Evolutionary conservation across 2,329 filamentous ascomycete species (phyloP), one percentile per base, ranked within the genome.

Genomic region (Hypomyces perniciosus): DNA sequence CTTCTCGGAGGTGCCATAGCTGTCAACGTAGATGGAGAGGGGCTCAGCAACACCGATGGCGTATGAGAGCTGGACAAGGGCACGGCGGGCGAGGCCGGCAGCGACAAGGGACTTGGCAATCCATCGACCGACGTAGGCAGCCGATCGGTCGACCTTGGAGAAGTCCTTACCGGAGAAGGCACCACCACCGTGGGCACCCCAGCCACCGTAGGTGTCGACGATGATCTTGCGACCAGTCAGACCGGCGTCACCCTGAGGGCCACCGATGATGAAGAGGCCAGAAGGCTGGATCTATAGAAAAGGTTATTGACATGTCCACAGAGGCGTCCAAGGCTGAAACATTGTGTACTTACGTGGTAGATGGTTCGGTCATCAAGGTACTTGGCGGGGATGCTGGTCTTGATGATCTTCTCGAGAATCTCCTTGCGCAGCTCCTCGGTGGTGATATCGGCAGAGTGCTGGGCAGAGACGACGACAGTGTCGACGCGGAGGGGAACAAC

Each of bases 161-260:
- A 96, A 99, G 75, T 99, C 93, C 86, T 99, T 99, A 68, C 93
- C 93, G 66, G 93, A 97, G 88, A 99, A 99, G 73, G 93, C 93
- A 86, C 93, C 93, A 81, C 93, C 93, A 81, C 93, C 93, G 82
- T 99, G 93, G 65, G 93, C 93, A 78, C 93, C 93, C 93, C 93
- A 97, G 67, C 93, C 93, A 80, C 93, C 93, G 79, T 99, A 99
- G 73, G 93, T 97, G 79, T 99, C 93, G 72, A 99, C 93, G 61
- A 96, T 85, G 83, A 99, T 99, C 86, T 99, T 99, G 69, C 93
- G 91, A 73, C 93, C 93, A 59, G 93, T 99, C 60, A 99, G 83
- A 83, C 93, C 93, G 66, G 93, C 93, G 66, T 99, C 93, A 84
- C 93, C 93, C 80, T 99, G 92, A 63, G 93, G 93, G 65, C 93